Evolutionary conservation across 1,284 basidiomycete species (phyloP), one percentile per base, ranked within the genome.

Genomic region (Rhodotorula glutinis): DNA sequence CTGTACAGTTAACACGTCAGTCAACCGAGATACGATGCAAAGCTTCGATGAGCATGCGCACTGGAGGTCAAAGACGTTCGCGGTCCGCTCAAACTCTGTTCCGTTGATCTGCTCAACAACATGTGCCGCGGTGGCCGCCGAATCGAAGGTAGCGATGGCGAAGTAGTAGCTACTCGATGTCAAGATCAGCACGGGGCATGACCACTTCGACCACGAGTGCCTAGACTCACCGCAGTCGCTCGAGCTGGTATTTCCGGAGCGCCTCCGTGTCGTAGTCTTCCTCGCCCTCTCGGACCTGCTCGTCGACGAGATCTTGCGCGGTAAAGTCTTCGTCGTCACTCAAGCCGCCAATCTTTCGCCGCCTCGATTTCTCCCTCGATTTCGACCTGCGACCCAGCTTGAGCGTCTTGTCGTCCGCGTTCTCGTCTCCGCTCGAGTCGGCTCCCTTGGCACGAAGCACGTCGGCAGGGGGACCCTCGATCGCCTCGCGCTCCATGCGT

Each of bases 51-150:
- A 7, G n/a, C 3, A 75, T n/a, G 76, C 78, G n/a, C 74, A 81
- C 72, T 80, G 77, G 25, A 98, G 81, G 76, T 99, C 92, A 73
- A 99, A 90, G 16, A 97, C 84, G 78, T 99, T 99, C 8, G 96
- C 96, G 0, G 95, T 97, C 38, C 92, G 87, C 79, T 98, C 96
- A 55, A 98, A 86, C 79, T 99, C 96, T 4, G 95, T 92, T 21
- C 92, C 93, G 73, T 98, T 90, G 46, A 97, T 84, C 78, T 98
- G 92, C 60, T 85, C 81, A 78, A 90, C 90, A 23, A 96, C 86
- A 77, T 93, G 88, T 10, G 85, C 83, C 2, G 95, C 92, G 4
- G 92, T 85, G 43, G 87, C 83, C 9, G 86, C 82, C 13, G 87
- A 86, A 76, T 95, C 90, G 77, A 93, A 98, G 55, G 91, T 91